Base-by-base conservation (phyloP, 441 rosid genomes). In the Hura crepitans region DNA sequence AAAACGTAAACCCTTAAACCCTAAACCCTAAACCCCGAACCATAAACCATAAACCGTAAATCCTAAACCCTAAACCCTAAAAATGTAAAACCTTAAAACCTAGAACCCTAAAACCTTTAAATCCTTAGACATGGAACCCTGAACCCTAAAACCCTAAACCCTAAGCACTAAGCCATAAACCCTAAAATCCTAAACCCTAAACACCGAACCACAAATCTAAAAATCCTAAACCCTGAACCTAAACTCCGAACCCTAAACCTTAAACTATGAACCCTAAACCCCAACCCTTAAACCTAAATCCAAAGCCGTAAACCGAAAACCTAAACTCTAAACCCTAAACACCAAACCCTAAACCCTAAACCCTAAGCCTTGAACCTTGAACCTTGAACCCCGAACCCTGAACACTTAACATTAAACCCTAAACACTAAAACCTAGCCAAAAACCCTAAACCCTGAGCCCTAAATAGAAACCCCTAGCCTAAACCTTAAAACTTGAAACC, bases 31-130 rank as follows among this genome's bases (percentile, higher is more conserved):
- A 73, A 56, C 71, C 76, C 66, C 20, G 45, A 66, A 66, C 43
- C 64, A 37, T 11, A 72, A 20, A 58, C 76, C 71, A 11, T 51
- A 63, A 72, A 39, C 59, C 71, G 6, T 55, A 65, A 66, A 72
- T 71, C 75, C 72, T 27, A 57, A 59, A 57, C 65, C 65, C 65
- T 58, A 42, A 59, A 69, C 72, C 72, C 72, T 42, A 69, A 58
- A 69, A 59, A 42, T 65, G 65, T 43, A 23, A 58, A 59, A 18
- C 37, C 72, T 56, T 18, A 15, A 58, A 57, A 18, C 54, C 72
- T 55, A n/a, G 14, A 69, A 69, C 37, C 72, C 72, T 27, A 39
- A 69, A 69, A 37, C 72, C 72, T 50, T n/a, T n/a, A n/a, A n/a
- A n/a, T n/a, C n/a, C n/a, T n/a, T n/a, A n/a, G n/a, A n/a, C n/a